Evolutionary conservation across 2,329 filamentous ascomycete species (phyloP).

Genomic region (Pseudocercospora musae): DNA sequence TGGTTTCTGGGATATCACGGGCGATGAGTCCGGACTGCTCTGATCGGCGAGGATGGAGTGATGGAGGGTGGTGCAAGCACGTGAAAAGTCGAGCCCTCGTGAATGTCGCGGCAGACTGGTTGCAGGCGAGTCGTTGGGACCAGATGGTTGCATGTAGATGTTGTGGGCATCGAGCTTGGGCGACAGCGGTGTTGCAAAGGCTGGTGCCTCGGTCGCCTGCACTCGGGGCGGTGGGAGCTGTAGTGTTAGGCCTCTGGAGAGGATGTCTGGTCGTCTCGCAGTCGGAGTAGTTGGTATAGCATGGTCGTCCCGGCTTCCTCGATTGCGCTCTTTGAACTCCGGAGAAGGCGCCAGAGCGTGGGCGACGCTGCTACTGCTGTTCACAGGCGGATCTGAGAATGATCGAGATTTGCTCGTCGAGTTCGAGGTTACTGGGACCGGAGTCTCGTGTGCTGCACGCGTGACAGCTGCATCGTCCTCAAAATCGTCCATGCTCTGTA

Average conservation of each 20-base stretch:
- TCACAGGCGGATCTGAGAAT: conserved; percentile 40
- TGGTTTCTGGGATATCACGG: conserved; percentile 70
- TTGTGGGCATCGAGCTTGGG: conserved; percentile 82
- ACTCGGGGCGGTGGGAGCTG: conserved; percentile 57
- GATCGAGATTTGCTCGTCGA: conserved; percentile 37
- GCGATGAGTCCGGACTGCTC: conserved; percentile 85
- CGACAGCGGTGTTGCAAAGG: conserved; percentile 63
- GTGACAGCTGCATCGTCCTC: background rate
- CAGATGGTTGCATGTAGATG: conserved; percentile 60
- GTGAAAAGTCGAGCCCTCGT: conserved; percentile 85
- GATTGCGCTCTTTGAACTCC: conserved; percentile 39
- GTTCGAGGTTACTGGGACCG: background rate
- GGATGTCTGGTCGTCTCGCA: conserved; percentile 59
- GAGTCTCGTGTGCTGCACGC: conserved; percentile 2
- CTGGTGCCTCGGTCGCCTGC: conserved; percentile 39
- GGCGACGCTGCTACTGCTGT: conserved; percentile 41
- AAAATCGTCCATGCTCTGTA: conserved; percentile 3
- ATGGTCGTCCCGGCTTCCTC: conserved; percentile 41
- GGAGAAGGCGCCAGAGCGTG: conserved; percentile 46
- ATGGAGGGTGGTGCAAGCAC: conserved; percentile 89
- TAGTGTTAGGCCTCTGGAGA: conserved; percentile 63
- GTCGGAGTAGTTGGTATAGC: conserved; percentile 33
- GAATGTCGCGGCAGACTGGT: conserved; percentile 87
- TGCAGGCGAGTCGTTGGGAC: conserved; percentile 59
- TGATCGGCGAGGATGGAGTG: conserved; percentile 90